Base-by-base conservation (phyloP, 768 basidiomycete genomes). In the Pisolithus marmoratus region DNA sequence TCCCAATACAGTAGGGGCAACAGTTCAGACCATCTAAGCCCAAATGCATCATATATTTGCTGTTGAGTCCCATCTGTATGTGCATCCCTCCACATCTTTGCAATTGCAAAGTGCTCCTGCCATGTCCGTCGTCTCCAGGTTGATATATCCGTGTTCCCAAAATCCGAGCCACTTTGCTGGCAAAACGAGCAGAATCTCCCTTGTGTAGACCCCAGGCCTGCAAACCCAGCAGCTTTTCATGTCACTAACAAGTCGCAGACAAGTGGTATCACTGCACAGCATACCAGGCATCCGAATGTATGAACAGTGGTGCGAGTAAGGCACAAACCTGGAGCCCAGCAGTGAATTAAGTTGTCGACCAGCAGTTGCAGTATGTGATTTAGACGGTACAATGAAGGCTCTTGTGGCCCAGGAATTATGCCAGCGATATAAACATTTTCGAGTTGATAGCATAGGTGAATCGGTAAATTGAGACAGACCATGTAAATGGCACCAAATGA, bases 351-450 rank as follows among this genome's bases (percentile, higher is more conserved):
- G n/a, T 73, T 64, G 34, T 72, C 62, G 5, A 77, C 62, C 14
- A 77, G 63, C 1, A 68, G 72, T 0, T 29, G 19, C 2, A 79
- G 56, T 23, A 72, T 57, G 40, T 74, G 70, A 36, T 77, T 74
- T 8, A 74, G 58, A 31, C 69, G 54, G 0, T 63, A 41, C 0
- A 66, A 48, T 1, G 57, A 51, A 0, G 66, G 72, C 48, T 73
- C 60, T 44, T 24, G 65, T 29, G 27, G 55, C 55, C 14, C 46
- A 52, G 20, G 41, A 31, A 14, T 65, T 50, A 5, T 23, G 11
- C 50, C 48, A 49, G 65, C 67, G 1, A 72, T 53, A 49, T 63
- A 75, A 48, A 75, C 60, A 54, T 77, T 73, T 41, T 72, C 65
- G 0, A 55, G 59, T 27, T 59, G 54, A 55, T 69, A 68, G 1